These are phyloP conservation scores for Aurifilum marmelostoma DNA, from an alignment of 2,329 filamentous ascomycete species.

Conservation along the genomic window DNA sequence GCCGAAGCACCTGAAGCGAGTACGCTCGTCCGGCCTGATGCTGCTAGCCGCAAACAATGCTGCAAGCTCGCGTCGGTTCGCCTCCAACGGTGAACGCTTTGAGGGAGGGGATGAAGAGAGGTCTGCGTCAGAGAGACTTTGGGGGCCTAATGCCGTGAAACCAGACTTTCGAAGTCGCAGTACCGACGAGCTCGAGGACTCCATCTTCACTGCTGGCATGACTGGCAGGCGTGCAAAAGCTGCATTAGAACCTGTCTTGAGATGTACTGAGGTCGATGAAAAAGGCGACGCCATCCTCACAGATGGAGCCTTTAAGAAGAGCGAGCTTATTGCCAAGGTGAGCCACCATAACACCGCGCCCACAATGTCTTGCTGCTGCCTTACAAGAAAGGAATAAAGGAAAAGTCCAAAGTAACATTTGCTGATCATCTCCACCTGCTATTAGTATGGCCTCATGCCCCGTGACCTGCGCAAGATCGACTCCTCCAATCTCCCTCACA, in stretches of 20 bases:
- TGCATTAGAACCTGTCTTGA: constrained; percentile 79
- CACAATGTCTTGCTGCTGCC: background rate
- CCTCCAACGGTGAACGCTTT: constrained; percentile 34
- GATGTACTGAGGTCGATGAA: constrained; percentile 95
- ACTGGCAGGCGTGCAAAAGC: constrained; percentile 71
- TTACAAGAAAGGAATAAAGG: background rate
- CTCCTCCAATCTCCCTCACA: constrained; percentile 91
- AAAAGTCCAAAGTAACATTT: background rate
- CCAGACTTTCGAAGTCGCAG: constrained; percentile 26
- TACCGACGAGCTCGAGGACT: constrained; percentile 45
- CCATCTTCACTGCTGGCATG: constrained; percentile 71
- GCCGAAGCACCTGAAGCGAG: constrained; percentile 32
- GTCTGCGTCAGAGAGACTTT: constrained; percentile 55
- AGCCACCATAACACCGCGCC: constrained; percentile 28
- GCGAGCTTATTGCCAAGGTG: constrained; percentile 92
- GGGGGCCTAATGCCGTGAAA: constrained; percentile 46
- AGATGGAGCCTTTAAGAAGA: constrained; percentile 97
- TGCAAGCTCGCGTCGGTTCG: constrained; percentile 35
- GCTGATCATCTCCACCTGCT: constrained; percentile 18
- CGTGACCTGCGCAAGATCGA: constrained; percentile 98
- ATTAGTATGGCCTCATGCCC: constrained; percentile 84
- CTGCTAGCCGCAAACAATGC: constrained; percentile 10
- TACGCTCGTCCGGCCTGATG: constrained; percentile 18
- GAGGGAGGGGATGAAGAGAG: constrained; percentile 33
- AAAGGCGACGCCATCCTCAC: constrained; percentile 89